Base-by-base conservation (phyloP, 2,329 filamentous ascomycete genomes). In the Penicillium sp. region DNA sequence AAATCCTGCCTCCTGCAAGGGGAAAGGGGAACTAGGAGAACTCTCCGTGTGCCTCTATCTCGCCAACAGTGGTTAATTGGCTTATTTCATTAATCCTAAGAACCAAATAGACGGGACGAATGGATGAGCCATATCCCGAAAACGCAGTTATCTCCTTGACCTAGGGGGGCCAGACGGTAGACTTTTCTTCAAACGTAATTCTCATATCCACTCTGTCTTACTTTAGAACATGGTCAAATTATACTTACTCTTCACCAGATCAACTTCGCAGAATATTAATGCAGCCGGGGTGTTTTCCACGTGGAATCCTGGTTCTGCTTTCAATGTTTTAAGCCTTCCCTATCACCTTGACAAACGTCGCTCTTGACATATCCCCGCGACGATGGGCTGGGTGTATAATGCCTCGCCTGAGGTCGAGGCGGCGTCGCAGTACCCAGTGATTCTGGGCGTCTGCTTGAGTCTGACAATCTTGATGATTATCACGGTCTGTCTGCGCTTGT, bases 341-440 rank as follows among this genome's bases (percentile, higher is more conserved):
- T 55, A 26, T 33, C 26, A 10, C 13, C 10, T 15, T 30, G 26
- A 24, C 24, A 4, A 9, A 22, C 12, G 12, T 55, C 38, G n/a
- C 12, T 22, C 26, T 55, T 45, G 8, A 30, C 35, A 55, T n/a
- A 7, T 30, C 54, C 51, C 51, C 65, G 60, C 26, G 51, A 70
- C 51, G 22, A 85, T 85, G 83, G 78, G 73, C 59, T 86, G 83
- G 83, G 83, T 86, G 50, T 66, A 80, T 47, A 80, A 85, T 73
- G 83, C 81, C 54, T 74, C 81, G 8, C 74, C 80, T 7, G 80
- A 81, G 66, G 74, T 85, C 26, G 76, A 85, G 50, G 76, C 72
- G 22, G 65, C 74, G 59, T 86, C 84, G 3, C 74, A 85, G 56
- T 86, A 81, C 62, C 78, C 72, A 22, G 76, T 76, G 37, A 85